phyloP scores from a whole-genome alignment of 2,329 filamentous ascomycete species.

The Aspergillus novoparasiticus region DNA sequence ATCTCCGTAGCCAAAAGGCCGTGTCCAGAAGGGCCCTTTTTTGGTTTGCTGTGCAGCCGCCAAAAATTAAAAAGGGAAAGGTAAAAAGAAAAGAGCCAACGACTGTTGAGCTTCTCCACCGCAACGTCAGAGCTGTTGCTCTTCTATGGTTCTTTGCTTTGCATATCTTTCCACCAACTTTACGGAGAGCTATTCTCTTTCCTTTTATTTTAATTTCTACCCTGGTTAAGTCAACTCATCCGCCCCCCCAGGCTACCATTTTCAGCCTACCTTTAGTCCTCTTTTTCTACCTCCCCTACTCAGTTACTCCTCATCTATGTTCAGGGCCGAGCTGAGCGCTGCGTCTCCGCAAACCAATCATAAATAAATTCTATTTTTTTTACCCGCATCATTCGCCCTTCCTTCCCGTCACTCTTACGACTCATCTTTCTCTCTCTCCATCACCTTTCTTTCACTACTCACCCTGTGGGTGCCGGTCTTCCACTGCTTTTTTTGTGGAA shows the following conservation, averaged over 20 bases:
- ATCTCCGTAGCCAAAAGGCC: not conserved
- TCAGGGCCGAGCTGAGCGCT: conserved; percentile 1
- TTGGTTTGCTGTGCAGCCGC: not conserved
- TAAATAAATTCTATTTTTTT: not conserved
- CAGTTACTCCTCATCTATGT: not conserved
- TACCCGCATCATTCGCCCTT: not conserved
- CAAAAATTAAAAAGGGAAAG: not conserved
- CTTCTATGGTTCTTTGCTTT: conserved; percentile 7
- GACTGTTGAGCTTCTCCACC: conserved; percentile 14
- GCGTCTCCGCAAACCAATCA: conserved; percentile 6
- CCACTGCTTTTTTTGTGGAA: not conserved
- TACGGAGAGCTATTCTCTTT: not conserved
- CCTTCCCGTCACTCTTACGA: conserved; percentile 6
- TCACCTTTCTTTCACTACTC: conserved; percentile 2
- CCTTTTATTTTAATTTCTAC: conserved; percentile 7
- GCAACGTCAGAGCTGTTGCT: conserved; percentile 22
- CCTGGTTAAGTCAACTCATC: not conserved
- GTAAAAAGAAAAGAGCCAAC: not conserved
- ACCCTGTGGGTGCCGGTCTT: not conserved
- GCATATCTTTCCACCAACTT: not conserved
- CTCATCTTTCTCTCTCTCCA: conserved; percentile 1
- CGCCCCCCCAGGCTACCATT: not conserved
- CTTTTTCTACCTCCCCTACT: not conserved
- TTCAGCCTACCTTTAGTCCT: not conserved
- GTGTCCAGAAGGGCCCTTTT: conserved; percentile 4